phyloP scores from a whole-genome alignment of 352 stramenopile genomes.

The Globisporangium spinosum region DNA sequence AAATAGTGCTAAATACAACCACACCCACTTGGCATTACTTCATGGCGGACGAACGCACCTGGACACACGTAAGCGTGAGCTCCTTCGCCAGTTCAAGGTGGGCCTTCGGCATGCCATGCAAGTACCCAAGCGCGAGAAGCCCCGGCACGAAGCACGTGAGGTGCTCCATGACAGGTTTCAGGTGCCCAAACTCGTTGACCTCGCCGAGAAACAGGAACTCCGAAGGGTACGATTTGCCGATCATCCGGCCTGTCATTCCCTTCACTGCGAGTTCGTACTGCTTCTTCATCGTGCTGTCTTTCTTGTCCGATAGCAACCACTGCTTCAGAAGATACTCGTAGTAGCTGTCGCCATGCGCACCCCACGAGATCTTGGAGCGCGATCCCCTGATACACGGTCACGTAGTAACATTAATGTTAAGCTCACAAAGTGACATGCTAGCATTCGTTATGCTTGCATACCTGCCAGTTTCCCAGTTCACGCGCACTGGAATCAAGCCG shows the following conservation, averaged over 20 bases:
- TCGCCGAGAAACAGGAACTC: conserved; percentile 50
- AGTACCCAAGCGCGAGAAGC: conserved; percentile 65
- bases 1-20: neutral
- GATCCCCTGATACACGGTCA: neutral
- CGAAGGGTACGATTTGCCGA: conserved; percentile 33
- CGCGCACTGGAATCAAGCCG: conserved; percentile 39
- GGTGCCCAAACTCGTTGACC: conserved; percentile 18
- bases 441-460: neutral
- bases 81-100: conserved; percentile 71
- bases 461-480: conserved; percentile 30
- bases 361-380: conserved; percentile 38
- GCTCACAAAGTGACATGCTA: neutral
- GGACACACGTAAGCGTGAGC: conserved; percentile 66
- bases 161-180: conserved; percentile 72
- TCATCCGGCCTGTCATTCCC: conserved; percentile 40
- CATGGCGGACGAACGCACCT: conserved; percentile 26
- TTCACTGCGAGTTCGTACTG: conserved; percentile 54
- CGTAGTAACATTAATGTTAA: neutral
- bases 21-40: neutral
- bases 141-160: conserved; percentile 87
- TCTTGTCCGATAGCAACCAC: conserved; percentile 58
- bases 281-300: conserved; percentile 36
- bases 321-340: conserved; percentile 83
- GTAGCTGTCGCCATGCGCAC: conserved; percentile 61
- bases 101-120: conserved; percentile 43